Conservation (phyloP, 805 yeast species). For the Priceomyces castillae region DNA sequence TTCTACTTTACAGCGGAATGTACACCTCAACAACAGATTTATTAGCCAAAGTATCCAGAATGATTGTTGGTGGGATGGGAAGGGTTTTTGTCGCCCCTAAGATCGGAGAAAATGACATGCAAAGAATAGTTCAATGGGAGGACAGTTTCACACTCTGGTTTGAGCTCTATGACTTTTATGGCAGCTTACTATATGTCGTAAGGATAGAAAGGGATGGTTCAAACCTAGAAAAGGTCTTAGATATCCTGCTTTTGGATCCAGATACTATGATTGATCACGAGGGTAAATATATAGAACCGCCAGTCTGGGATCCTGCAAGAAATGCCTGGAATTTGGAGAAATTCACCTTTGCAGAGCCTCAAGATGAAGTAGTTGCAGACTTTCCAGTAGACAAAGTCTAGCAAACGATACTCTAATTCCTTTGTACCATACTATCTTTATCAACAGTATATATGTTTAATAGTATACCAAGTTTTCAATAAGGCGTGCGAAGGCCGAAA, state of each 20-base stretch:
- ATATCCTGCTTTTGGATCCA: constrained; percentile 29
- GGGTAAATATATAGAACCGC: constrained; percentile 23
- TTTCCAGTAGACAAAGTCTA: too few species aligned
- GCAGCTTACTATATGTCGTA: constrained; percentile 26
- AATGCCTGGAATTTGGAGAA: constrained; percentile 28
- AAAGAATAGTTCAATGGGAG: constrained; percentile 21
- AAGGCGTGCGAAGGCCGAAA: background rate
- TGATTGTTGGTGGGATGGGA: constrained; percentile 22
- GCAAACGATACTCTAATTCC: too few species aligned
- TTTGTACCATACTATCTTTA: too few species aligned
- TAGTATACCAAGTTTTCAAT: too few species aligned
- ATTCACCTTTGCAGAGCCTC: constrained; percentile 7
- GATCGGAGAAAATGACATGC: constrained; percentile 1
- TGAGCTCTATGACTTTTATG: constrained; percentile 34
- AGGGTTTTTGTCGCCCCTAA: constrained; percentile 27
- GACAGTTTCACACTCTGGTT: constrained; percentile 35
- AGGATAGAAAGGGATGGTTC: constrained; percentile 25
- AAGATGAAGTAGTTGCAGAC: too few species aligned
- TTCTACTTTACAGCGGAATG: constrained; percentile 22
- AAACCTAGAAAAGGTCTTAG: constrained; percentile 11
- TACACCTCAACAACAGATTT: constrained; percentile 14
- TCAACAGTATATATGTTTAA: too few species aligned
- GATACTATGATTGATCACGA: constrained; percentile 28
- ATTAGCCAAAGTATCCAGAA: constrained; percentile 17
- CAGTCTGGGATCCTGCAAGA: constrained; percentile 21